Percentiles rank a stretch among this genome's conserved stretches.
Evolutionary conservation across 331 rosid genomes (phyloP).

Genomic region (Phaseolus coccineus): DNA sequence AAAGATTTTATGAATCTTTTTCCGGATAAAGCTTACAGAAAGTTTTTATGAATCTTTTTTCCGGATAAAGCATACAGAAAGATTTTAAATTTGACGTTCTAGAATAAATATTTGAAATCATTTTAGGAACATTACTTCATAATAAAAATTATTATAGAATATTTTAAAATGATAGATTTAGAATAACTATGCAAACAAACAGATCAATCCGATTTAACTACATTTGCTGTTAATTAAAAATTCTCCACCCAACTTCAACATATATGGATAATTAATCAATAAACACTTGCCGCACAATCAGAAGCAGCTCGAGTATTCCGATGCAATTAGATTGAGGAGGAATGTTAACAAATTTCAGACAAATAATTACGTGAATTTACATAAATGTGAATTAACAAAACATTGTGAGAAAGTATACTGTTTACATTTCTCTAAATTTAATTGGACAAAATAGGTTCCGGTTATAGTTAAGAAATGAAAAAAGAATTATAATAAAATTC

Average conservation of each 20-base stretch:
- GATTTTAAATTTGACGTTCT: too few species aligned
- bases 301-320: neutral
- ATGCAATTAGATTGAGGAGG: neutral
- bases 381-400: neutral
- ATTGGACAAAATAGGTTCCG: constrained; percentile 1
- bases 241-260: neutral
- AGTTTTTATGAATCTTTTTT: too few species aligned
- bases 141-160: too few species aligned
- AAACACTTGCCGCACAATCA: neutral
- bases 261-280: neutral
- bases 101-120: too few species aligned
- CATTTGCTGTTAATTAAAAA: neutral
- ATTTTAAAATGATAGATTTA: too few species aligned
- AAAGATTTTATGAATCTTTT: too few species aligned
- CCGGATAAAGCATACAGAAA: too few species aligned
- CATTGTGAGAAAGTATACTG: neutral
- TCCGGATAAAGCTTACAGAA: too few species aligned
- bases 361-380: neutral
- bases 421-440: neutral
- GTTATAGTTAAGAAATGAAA: neutral
- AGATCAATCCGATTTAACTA: neutral
- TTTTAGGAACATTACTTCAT: too few species aligned
- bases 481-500: constrained; percentile 34
- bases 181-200: neutral
- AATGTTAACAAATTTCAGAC: neutral